Evolutionary conservation across 768 basidiomycete genomes (phyloP).

Genomic region (Cystofilobasidium capitatum): DNA sequence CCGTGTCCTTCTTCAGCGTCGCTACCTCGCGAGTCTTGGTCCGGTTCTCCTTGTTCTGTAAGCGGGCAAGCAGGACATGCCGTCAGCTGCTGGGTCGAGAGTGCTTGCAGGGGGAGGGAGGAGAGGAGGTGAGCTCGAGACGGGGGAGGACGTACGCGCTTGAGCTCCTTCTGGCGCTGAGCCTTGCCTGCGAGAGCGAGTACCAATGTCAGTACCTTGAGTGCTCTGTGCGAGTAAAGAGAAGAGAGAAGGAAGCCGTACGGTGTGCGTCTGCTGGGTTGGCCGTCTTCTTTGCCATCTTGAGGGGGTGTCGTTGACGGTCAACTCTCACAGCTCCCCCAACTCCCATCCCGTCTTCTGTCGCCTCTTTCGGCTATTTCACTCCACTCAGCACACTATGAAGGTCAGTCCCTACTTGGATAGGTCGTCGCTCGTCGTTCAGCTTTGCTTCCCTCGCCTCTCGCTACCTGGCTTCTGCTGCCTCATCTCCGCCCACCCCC

Average conservation of each 20-base stretch:
- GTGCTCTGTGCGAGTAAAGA: background rate
- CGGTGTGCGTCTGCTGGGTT: slow-evolving; percentile 94
- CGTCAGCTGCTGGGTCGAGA: background rate
- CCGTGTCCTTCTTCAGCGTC: slow-evolving; percentile 89
- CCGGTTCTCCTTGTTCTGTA: slow-evolving; percentile 82
- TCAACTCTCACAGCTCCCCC: too few species aligned
- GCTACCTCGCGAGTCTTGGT: slow-evolving; percentile 73
- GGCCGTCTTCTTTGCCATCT: slow-evolving; percentile 73
- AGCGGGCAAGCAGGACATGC: slow-evolving; percentile 2
- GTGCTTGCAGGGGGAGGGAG: background rate
- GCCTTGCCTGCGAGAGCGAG: slow-evolving; percentile 60
- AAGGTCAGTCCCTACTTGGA: too few species aligned
- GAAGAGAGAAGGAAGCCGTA: slow-evolving; percentile 42
- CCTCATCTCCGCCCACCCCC: background rate
- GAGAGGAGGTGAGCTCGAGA: background rate
- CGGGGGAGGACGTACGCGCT: slow-evolving; percentile 56
- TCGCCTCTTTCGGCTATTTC: too few species aligned
- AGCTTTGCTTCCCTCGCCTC: too few species aligned
- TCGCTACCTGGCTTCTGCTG: background rate
- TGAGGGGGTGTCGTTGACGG: background rate
- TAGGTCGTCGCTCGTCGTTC: too few species aligned
- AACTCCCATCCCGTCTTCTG: too few species aligned
- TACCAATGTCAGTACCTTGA: background rate
- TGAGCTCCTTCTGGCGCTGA: slow-evolving; percentile 84
- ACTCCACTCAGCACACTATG: too few species aligned